phyloP scores from a whole-genome alignment of 176 grass and related monocot species.

The Melocanna baccifera region DNA sequence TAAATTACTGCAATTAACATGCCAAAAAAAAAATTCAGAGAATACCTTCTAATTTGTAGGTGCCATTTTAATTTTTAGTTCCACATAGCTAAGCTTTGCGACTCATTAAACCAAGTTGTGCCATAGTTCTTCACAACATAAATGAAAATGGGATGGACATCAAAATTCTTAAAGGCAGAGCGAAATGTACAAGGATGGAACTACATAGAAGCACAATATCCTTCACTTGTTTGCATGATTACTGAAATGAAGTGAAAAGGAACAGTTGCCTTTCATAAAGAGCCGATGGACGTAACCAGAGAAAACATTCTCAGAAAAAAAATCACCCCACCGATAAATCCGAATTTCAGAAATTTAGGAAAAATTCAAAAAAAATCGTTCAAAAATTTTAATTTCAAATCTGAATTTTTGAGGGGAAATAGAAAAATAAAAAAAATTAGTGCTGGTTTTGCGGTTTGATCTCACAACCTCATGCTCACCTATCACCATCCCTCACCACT shows the following conservation, averaged over 20 bases:
- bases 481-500: too few species aligned
- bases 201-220: constrained; percentile 4
- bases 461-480: too few species aligned
- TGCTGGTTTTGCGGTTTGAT: too few species aligned
- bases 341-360: too few species aligned
- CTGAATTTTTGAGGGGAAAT: too few species aligned
- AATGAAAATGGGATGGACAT: background rate
- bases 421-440: too few species aligned
- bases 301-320: too few species aligned
- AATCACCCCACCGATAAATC: too few species aligned
- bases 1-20: constrained; percentile 19
- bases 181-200: background rate
- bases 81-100: background rate
- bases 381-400: too few species aligned
- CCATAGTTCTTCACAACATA: background rate
- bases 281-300: background rate
- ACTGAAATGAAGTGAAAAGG: constrained; percentile 9
- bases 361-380: too few species aligned
- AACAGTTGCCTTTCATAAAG: background rate
- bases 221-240: background rate
- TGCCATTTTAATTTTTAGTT: background rate
- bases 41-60: background rate
- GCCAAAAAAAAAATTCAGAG: constrained; percentile 15
- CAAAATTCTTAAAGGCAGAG: background rate
- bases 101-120: background rate